Evolutionary conservation across 2,329 filamentous ascomycete species (phyloP), one percentile per base, ranked within the genome.

Genomic region (Ophiostoma angusticollis): DNA sequence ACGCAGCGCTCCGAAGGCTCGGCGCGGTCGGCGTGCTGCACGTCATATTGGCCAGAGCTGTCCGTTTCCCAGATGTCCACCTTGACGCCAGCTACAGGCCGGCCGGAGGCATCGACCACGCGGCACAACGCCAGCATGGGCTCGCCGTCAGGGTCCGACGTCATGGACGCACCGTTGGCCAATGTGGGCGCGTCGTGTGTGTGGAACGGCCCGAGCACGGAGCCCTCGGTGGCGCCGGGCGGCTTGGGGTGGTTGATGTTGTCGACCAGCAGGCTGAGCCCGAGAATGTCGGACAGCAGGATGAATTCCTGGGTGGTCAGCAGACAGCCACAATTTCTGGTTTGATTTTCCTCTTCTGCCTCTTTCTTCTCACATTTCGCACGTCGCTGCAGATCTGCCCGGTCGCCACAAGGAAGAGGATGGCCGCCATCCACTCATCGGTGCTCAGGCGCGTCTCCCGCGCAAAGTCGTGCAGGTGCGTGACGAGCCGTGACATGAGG

Each of bases 1-100:
- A 89, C 68, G 41, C 80, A 82, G 30, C 84, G 66, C 34, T 84
- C 82, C 60, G 84, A 80, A 0, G 82, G 80, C 2, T 64, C 69
- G 24, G 67, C 58, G 31, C 77, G 65, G 30, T 73, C 71, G 0
- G 72, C 63, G 54, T 85, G 78, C 58, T 91, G 83, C 44, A 89
- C 82, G 53, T 91, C 84, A 54, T 91, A 91, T 52, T 78, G 74
- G 9, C 84, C 84, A n/a, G 74, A 73, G 42, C 72, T 78, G 55
- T 89, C 84, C 8, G 83, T 85, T 61, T 89, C 83, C 84, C 84
- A 91, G 47, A 91, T 78, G 56, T 91, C 83, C 45, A 89, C 70
- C 54, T 78, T 83, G 22, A 78, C 81, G 33, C 65, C 74, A 2
- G 61, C 45, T 22, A 91, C 64, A 0, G 83, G 77, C 1, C 63